Base-by-base conservation (phyloP, 2,329 filamentous ascomycete species). In the Coniochaeta sp. region DNA sequence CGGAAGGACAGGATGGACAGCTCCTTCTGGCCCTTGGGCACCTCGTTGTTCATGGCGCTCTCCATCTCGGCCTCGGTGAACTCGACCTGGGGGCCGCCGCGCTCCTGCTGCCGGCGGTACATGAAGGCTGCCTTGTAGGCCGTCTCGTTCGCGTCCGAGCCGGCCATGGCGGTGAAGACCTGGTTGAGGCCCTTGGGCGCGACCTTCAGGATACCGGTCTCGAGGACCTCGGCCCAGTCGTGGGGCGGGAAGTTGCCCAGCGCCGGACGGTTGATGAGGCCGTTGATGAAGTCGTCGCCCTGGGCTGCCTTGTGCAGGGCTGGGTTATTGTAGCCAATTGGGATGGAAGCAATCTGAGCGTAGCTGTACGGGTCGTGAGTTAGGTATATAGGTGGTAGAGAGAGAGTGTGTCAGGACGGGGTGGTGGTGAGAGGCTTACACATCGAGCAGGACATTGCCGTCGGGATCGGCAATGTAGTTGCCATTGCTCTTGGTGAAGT, bases 61-160 rank as follows among this genome's bases (percentile, higher is more conserved):
- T 78, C 72, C 62, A 93, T 80, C 75, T 96, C 93, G 69, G 90
- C 85, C 58, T 86, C 76, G 36, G 89, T 90, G 79, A 96, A 96
- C 61, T 93, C 90, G 60, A 88, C 89, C 40, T 88, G 74, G 54
- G 85, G 79, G 8, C 91, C 91, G 66, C 91, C 91, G 63, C 93
- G 90, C 76, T 95, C 85, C 64, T 86, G 82, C 74, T 91, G 89
- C 57, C 90, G 87, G 70, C 89, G 88, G 83, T 89, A 96, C 88
- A 96, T 96, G 79, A 96, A 96, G 57, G 93, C 92, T 9, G 92
- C 92, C 79, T 96, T 96, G 84, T 91, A 96, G 50, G 93, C 93
- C 36, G 90, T 89, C 79, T 96, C 93, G 77, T 96, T 96, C 75
- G 92, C 92, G 70, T 96, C 92, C 22, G 91, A 96, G 63, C 92